Base-by-base conservation (phyloP, 352 stramenopile genomes). In the Globisporangium cederbergense region DNA sequence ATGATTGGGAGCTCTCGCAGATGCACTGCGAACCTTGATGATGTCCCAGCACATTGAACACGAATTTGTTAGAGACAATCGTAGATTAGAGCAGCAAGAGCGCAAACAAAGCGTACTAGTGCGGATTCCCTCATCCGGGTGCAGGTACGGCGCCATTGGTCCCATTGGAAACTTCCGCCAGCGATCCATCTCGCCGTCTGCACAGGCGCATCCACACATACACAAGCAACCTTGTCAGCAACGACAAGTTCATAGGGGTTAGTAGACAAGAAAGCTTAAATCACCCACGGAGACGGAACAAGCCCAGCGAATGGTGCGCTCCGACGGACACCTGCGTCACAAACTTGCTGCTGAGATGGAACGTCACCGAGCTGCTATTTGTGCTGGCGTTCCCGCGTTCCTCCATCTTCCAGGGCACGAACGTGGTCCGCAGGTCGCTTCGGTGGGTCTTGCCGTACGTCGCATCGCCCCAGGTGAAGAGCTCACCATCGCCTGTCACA, bases 381-480 rank as follows among this genome's bases (percentile, higher is more conserved):
- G 18, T 60, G 57, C 25, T 56, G 6, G 38, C 20, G n/a, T 54
- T 10, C 14, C 52, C 49, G n/a, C 30, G 46, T 28, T 70, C 28
- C 16, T 64, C 65, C 18, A 89, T 60, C 42, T 68, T 73, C 81
- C 83, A 92, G n/a, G 85, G 85, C 28, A 86, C 75, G 62, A 77
- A 92, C 2, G 78, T 87, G 46, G 68, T 86, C 1, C 83, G 72
- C 13, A 66, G 38, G 40, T 86, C 80, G 0, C 45, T 16, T 11
- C 79, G 68, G 42, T 66, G 72, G 0, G 78, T 87, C 47, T 91
- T 89, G 1, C 72, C 69, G 32, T 85, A 72, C 3, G 47, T 67
- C 22, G 71, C 74, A 49, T 94, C 81, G 11, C 86, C 86, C 86
- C 86, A 94, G 5, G 81, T 78, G 38, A 77, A 89, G 6, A 94